Base-by-base conservation (phyloP, 2,329 filamentous ascomycete species). In the Stachybotrys elegans region DNA sequence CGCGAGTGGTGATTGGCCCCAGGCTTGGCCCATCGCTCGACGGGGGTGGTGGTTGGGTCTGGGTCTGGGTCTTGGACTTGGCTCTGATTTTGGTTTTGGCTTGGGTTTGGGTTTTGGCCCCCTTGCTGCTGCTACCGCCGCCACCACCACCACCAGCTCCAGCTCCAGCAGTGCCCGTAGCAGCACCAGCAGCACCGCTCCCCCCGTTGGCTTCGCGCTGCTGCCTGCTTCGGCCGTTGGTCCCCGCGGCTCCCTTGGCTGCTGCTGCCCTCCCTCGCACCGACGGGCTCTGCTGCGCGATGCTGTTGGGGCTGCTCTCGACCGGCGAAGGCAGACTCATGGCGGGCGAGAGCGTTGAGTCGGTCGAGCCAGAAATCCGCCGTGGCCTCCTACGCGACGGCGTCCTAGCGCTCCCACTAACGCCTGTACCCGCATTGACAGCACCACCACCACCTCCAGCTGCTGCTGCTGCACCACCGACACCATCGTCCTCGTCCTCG, bases 261-360 rank as follows among this genome's bases (percentile, higher is more conserved):
- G 8, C 31, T 16, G 31, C 9, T 17, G n/a, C 31, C n/a, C 19
- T 34, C 31, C 31, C 19, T 12, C 31, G 31, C n/a, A 17, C 31
- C n/a, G 31, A 34, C 9, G 31, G 31, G 31, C 31, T 34, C 31
- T 34, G 31, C 8, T 16, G n/a, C 31, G 8, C 3, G 6, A 8
- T 29, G 25, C 14, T 8, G 25, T 14, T 29, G 9, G 9, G 25
- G 25, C 25, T 29, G 51, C 61, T 63, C 43, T 51, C 58, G 43
- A 66, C 63, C 22, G 66, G 67, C 41, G 67, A 69, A 37, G 66
- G 65, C 42, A 69, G 54, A 51, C 60, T 68, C 59, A 61, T 57
- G 35, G 57, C 58, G 16, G 66, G 65, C 16, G 67, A 69, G 21
- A 70, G 60, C n/a, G 68, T 70, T 17, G 68, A 70, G 51, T 68